Conservation (phyloP, 768 basidiomycete species). For the Russula earlei region DNA sequence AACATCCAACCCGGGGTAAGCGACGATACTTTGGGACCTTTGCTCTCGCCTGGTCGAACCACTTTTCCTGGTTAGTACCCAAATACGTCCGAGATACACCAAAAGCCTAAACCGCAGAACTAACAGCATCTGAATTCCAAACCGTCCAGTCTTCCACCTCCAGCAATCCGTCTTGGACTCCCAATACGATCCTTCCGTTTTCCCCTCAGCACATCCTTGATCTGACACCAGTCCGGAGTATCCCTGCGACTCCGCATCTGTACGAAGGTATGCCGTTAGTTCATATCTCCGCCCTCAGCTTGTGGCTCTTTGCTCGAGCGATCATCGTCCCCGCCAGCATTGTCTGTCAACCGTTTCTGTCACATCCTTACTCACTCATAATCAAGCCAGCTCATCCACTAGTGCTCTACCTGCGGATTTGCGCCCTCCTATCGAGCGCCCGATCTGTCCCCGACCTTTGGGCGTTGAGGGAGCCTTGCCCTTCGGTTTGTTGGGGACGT, state of each 20-base stretch:
- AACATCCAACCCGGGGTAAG: not conserved
- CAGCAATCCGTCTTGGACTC: not conserved
- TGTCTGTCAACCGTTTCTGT: not conserved
- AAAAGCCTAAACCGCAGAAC: not conserved
- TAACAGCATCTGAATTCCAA: not conserved
- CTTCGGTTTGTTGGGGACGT: not conserved
- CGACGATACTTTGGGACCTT: not conserved
- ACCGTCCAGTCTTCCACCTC: not conserved
- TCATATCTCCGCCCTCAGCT: not conserved
- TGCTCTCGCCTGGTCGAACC: not conserved
- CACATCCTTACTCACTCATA: not conserved
- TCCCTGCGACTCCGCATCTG: not conserved
- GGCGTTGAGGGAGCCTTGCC: not conserved
- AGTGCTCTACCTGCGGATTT: too few relatives aligned
- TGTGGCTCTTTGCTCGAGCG: not conserved
- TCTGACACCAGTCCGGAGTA: not conserved
- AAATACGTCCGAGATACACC: not conserved
- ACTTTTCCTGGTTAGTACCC: not conserved
- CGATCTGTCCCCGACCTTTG: too few relatives aligned
- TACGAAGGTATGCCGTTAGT: not conserved
- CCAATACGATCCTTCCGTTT: too few relatives aligned
- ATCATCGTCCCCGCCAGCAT: not conserved
- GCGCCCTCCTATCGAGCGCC: too few relatives aligned
- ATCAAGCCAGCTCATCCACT: not conserved
- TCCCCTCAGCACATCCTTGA: not conserved